Base-by-base conservation (phyloP, 768 basidiomycete genomes). In the Strobilomyces confusus region DNA sequence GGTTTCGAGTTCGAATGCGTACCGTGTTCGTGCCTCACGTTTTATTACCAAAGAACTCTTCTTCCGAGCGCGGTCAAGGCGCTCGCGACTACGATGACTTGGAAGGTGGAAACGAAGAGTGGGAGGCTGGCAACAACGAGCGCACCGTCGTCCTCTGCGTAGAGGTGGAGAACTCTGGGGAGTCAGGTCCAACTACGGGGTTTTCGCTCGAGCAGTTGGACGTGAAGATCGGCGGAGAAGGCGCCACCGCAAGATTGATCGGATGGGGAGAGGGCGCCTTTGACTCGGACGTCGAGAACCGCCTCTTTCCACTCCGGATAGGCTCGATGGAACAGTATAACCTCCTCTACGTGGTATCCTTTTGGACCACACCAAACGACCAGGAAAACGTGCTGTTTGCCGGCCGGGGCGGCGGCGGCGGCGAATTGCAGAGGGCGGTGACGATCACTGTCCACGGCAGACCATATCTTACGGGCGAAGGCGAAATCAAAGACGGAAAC, bases 1-100 rank as follows among this genome's bases (percentile, higher is more conserved):
- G 92, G 4, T 88, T 97, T 69, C 80, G 84, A 20, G 88, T 97
- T 23, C 84, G 92, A 32, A 95, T 95, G 94, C 81, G 92, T n/a
- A 94, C 92, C 0, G 87, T 93, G 6, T 92, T 94, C 58, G 84
- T 95, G 12, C 94, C 94, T 0, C 86, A 91, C 59, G 80, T 94
- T 20, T 75, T 92, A 42, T 72, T 92, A 5, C 81, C 83, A 2
- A 77, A 77, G 52, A 54, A 49, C 17, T 43, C 43, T 9, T 11
- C 46, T 33, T 49, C 45, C 14, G 59, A 65, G 13, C 65, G 66
- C 5, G 53, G 65, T 5, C 75, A 75, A 7, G 75, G 74, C 26
- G 50, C 55, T 17, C 33, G 49, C 19, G 67, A 70, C 25, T 61
- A 49, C 33, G 52, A 63, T 37, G 70, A 72, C 43, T 73, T 76